These are phyloP conservation scores for Jamesozyma hellenica DNA, from an alignment of 805 yeast species.

Conservation along the genomic window DNA sequence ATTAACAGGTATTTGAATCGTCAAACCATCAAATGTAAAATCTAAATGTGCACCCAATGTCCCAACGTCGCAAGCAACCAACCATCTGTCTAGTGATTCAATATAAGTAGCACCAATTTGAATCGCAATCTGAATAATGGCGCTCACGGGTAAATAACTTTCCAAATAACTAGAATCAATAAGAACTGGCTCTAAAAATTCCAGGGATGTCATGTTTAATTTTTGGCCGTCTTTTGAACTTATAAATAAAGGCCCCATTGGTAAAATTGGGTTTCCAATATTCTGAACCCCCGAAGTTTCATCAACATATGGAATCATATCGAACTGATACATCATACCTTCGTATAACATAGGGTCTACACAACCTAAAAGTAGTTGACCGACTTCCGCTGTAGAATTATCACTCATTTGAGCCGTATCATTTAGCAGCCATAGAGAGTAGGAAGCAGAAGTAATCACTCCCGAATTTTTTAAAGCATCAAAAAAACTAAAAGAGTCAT, in stretches of 20 bases:
- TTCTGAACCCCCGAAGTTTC: conserved; percentile 12
- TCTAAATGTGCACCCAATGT: conserved; percentile 40
- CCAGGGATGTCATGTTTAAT: conserved; percentile 28
- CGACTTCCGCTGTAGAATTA: conserved; percentile 10
- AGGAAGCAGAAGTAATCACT: conserved; percentile 32
- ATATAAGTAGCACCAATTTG: conserved; percentile 61
- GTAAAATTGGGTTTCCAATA: conserved; percentile 37
- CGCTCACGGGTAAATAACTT: conserved; percentile 44
- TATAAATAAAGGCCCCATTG: conserved; percentile 38
- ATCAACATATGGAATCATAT: conserved; percentile 37
- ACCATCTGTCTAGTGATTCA: conserved; percentile 40
- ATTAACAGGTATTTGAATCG: conserved; percentile 40
- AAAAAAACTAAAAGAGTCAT: conserved; percentile 27
- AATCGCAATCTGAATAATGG: conserved; percentile 52
- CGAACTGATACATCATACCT: conserved; percentile 41
- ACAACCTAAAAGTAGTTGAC: conserved; percentile 46
- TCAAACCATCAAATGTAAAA: conserved; percentile 43
- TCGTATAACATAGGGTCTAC: conserved; percentile 38
- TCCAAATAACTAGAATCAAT: conserved; percentile 46
- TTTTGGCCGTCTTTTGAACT: conserved; percentile 33
- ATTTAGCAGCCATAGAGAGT: conserved; percentile 34
- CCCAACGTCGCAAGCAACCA: conserved; percentile 49
- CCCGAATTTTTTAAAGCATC: conserved; percentile 25
- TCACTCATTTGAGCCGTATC: conserved; percentile 5
- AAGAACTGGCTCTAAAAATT: conserved; percentile 41